These are phyloP conservation scores for Vicia sativa DNA, from an alignment of 306 rosid genomes.

Conservation along the genomic window DNA sequence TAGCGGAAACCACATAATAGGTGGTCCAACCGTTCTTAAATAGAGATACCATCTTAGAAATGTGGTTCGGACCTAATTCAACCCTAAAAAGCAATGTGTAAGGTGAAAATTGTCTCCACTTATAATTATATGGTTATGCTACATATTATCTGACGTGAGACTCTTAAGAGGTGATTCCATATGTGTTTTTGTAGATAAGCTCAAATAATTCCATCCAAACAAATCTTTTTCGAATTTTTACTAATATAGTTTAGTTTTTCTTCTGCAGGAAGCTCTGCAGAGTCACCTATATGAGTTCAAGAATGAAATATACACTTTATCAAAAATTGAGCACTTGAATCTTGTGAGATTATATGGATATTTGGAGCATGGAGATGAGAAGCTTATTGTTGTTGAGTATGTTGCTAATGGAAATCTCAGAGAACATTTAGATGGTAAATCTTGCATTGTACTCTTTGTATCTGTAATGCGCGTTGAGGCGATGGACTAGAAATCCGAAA, in stretches of 20 bases:
- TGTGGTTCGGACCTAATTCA: too few species aligned
- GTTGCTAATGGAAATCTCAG: slow-evolving; percentile 85
- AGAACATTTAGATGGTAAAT: slow-evolving; percentile 89
- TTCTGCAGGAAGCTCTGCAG: slow-evolving; percentile 57
- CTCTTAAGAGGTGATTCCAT: neutral
- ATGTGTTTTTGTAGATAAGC: neutral
- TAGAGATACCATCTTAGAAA: too few species aligned
- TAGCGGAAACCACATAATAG: too few species aligned
- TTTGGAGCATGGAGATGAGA: slow-evolving; percentile 80
- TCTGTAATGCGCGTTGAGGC: too few species aligned
- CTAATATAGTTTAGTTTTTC: slow-evolving; percentile 33
- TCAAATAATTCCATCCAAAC: neutral
- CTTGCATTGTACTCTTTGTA: too few species aligned
- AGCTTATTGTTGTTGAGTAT: slow-evolving; percentile 79
- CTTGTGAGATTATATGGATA: slow-evolving; percentile 87
- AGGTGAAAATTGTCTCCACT: too few species aligned
- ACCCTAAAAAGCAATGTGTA: too few species aligned
- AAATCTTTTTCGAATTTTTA: neutral
- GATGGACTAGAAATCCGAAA: too few species aligned
- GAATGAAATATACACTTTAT: slow-evolving; percentile 81
- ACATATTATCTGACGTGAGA: too few species aligned
- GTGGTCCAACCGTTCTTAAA: too few species aligned
- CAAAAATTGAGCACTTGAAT: slow-evolving; percentile 89
- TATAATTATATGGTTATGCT: too few species aligned
- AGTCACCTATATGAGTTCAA: slow-evolving; percentile 64